These are phyloP conservation scores for Diversispora eburnea DNA, from an alignment of 192 early-diverging fungal species.

Conservation along the genomic window DNA sequence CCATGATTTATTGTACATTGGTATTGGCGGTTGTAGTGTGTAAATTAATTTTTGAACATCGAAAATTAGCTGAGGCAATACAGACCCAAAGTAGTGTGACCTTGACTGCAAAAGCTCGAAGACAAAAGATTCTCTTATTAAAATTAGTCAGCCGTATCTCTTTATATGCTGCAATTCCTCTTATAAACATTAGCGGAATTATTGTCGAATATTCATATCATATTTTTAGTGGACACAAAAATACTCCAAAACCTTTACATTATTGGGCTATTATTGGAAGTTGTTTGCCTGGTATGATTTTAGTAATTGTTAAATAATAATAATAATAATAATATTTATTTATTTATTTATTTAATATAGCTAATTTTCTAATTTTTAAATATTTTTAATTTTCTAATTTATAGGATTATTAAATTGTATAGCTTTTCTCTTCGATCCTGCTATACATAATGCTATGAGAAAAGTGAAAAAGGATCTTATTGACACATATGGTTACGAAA, in stretches of 20 bases:
- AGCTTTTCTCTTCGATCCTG: constrained; percentile 22
- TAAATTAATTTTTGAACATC: constrained; percentile 13
- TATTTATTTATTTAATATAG: not conserved
- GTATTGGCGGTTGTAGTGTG: not conserved
- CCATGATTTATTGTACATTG: constrained; percentile 18
- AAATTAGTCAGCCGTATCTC: constrained; percentile 20
- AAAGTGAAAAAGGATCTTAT: constrained; percentile 22
- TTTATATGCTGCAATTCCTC: constrained; percentile 12
- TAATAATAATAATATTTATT: not conserved
- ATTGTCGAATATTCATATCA: not conserved
- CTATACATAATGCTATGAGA: constrained; percentile 18
- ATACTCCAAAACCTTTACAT: not conserved
- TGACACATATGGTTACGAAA: constrained; percentile 2
- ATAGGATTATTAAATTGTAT: constrained; percentile 16
- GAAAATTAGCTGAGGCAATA: constrained; percentile 12
- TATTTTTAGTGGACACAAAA: not conserved
- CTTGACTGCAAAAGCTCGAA: not conserved
- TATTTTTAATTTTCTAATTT: not conserved
- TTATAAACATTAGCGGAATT: constrained; percentile 17
- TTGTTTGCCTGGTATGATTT: constrained; percentile 10
- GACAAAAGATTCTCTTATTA: constrained; percentile 3
- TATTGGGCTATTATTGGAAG: constrained; percentile 5
- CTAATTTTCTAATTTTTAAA: too few relatives aligned
- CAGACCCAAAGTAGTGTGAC: not conserved
- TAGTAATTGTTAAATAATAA: not conserved